Conservation (phyloP, 306 rosid genomes). For the Datisca glomerata region DNA sequence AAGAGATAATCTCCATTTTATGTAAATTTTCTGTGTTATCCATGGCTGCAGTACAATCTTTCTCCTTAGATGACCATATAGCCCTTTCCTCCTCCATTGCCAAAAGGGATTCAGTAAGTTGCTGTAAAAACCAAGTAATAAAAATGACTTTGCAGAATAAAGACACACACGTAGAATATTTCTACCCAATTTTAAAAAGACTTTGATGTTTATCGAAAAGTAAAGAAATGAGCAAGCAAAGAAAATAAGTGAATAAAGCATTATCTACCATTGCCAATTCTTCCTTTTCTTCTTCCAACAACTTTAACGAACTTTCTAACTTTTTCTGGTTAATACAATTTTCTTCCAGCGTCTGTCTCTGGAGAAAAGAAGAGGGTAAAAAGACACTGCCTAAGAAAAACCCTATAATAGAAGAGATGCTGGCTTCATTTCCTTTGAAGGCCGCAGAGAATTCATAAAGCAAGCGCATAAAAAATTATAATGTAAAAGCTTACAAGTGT, state of each 20-base stretch:
- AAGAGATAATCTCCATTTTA: constrained; percentile 25
- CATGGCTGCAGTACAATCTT: constrained; percentile 48
- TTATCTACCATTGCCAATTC: constrained; percentile 67
- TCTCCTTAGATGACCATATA: constrained; percentile 73
- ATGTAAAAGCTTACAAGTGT: constrained; percentile 49
- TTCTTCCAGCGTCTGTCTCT: constrained; percentile 60
- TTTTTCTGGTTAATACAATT: constrained; percentile 37
- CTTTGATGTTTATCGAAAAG: too few relatives aligned
- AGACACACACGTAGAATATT: not conserved
- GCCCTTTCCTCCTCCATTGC: constrained; percentile 91
- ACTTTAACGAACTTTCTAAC: constrained; percentile 40
- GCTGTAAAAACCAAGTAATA: constrained; percentile 35
- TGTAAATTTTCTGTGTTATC: constrained; percentile 48
- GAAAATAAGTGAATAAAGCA: not conserved
- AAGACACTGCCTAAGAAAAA: not conserved
- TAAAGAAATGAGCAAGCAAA: not conserved
- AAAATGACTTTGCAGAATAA: not conserved
- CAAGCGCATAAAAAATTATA: constrained; percentile 11
- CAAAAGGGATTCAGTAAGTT: constrained; percentile 79
- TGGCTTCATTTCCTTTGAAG: too few relatives aligned
- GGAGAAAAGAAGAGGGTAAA: constrained; percentile 9
- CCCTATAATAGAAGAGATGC: too few relatives aligned
- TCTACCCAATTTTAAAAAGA: not conserved
- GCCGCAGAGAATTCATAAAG: not conserved
- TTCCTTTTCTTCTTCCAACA: constrained; percentile 65